Evolutionary conservation across 768 basidiomycete species (phyloP), one percentile per base, ranked within the genome.

Genomic region (Rossbeevera mucosa): DNA sequence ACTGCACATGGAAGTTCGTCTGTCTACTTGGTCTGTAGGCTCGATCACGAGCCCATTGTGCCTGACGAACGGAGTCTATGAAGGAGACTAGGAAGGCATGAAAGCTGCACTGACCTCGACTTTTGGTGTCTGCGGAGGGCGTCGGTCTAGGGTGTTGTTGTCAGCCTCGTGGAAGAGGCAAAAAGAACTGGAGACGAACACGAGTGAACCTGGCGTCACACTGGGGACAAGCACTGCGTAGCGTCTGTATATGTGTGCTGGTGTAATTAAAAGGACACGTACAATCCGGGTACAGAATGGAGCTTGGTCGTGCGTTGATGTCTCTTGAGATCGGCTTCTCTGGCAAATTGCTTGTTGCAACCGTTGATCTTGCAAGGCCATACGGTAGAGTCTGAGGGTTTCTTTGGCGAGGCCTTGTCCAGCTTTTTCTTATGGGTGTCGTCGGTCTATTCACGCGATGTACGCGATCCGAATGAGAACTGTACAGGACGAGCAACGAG

Each of bases 291-390:
- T 67, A 85, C 73, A 3, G 84, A 84, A 71, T 90, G 88, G 44
- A 78, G 67, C 66, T 87, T 90, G 21, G 88, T 88, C 28, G 88
- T 90, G 65, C 86, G 75, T 64, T 89, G 88, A 66, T 90, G 88
- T 60, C 88, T 67, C 74, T 88, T 89, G 57, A 90, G 71, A 74
- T 90, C 88, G 14, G 88, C 88, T 68, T 90, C 88, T 48, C 88
- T 78, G 43, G 85, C 87, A 63, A 90, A 90, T 64, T 86, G 81
- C 69, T 89, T 90, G 71, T 80, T 82, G 71, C 88, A 90, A 26
- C 86, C 88, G 63, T 83, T 80, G 64, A 90, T 88, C 66, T 81
- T 82, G 74, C 88, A 90, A 7, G 88, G 86, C 88, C 88, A 90
- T 44, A 82, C 64, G 7, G 80, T 78, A 3, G 81, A 73, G 55